Base-by-base conservation (phyloP, 2,329 filamentous ascomycete species). In the Colletotrichum eleusines region DNA sequence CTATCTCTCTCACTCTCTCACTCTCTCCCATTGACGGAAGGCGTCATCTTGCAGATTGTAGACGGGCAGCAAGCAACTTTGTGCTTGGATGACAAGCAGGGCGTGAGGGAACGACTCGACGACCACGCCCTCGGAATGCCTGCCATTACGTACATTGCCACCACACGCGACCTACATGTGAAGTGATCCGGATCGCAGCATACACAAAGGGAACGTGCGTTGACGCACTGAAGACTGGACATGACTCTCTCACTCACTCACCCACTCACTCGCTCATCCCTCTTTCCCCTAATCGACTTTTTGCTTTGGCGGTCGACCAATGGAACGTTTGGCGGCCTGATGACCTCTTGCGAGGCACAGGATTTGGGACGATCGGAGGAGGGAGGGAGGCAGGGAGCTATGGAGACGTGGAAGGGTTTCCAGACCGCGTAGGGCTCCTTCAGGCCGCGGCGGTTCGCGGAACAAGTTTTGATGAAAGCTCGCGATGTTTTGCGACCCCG, bases 321-420 rank as follows among this genome's bases (percentile, higher is more conserved):
- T n/a, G n/a, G n/a, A n/a, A n/a, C 35, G 12, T 38, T 38, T 38
- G 35, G 35, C 9, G 5, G 35, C 35, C 35, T 9, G 2, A 9
- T 33, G n/a, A n/a, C n/a, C n/a, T n/a, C 42, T 54, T 35, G 46
- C 44, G 31, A 31, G 54, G 38, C 46, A 16, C 78, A 80, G 77
- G 83, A 5, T 85, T 86, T 72, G 85, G 85, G 9, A 84, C 84
- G 0, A 77, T 84, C 23, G 80, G 78, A 71, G 81, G 84, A 66
- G 40, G 8, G 16, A 18, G 82, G 78, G 71, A 14, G n/a, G n/a
- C n/a, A n/a, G n/a, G 81, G 83, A 67, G 82, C 83, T 8, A 75
- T 83, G 55, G 77, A 78, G 33, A 79, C 42, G 20, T 46, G 1
- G 4, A 48, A 35, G 44, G 44, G 58, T 20, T 61, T 35, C 28